A percentile compares a stretch with the other conserved stretches of the same genome.
Evolutionary conservation across 2,329 filamentous ascomycete genomes (phyloP).

Genomic region (Colletotrichum abscissum): DNA sequence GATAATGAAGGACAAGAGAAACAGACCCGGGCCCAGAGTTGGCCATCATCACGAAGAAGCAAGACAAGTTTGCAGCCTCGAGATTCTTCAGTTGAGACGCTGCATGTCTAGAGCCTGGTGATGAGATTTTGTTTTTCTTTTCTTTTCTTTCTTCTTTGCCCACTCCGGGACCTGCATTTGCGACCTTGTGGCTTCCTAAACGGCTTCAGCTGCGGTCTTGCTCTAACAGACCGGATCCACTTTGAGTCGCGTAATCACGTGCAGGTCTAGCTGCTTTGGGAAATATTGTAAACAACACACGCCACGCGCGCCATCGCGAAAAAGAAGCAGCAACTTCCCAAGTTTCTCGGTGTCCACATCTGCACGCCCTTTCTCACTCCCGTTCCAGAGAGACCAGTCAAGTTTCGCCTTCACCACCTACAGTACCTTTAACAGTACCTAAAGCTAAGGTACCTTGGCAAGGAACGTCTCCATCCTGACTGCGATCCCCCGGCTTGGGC

Average conservation of each 20-base stretch:
- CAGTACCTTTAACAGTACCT: too few species aligned
- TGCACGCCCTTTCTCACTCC: constrained; percentile 4
- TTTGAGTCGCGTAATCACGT: constrained; percentile 33
- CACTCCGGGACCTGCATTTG: constrained; percentile 27
- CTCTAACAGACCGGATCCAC: constrained; percentile 3
- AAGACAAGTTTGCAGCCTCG: constrained; percentile 16
- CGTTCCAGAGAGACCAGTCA: constrained; percentile 29
- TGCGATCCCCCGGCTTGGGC: constrained; percentile 20
- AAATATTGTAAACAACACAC: constrained; percentile 37
- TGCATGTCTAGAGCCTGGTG: constrained; percentile 25
- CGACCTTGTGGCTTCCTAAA: constrained; percentile 10
- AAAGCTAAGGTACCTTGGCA: not conserved
- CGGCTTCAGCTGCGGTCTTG: constrained; percentile 3
- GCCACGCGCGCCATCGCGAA: constrained; percentile 35
- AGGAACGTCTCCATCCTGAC: constrained; percentile 23
- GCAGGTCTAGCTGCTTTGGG: constrained; percentile 15
- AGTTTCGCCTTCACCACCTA: not conserved
- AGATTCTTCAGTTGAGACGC: constrained; percentile 34
- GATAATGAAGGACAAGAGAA: constrained; percentile 10
- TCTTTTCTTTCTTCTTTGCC: too few species aligned
- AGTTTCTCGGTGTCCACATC: constrained; percentile 11
- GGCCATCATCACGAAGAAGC: not conserved
- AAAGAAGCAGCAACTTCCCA: not conserved
- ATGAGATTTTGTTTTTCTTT: constrained; percentile 26
- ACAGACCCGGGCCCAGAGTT: not conserved